Conservation (phyloP, 306 rosid genomes). For the Dryas alaskensis region DNA sequence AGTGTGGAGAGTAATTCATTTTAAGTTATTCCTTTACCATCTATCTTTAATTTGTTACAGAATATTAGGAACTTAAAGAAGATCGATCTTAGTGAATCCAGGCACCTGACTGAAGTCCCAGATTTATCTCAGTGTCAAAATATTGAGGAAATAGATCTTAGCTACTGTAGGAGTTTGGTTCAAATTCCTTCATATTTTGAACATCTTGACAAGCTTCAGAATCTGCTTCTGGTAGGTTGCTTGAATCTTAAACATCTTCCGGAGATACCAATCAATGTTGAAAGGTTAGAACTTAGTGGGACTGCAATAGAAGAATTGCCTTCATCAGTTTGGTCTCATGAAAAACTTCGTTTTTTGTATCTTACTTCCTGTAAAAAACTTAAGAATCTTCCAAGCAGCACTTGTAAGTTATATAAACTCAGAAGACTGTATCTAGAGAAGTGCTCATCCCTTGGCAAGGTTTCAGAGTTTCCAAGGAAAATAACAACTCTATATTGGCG, state of each 20-base stretch:
- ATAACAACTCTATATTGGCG: neutral
- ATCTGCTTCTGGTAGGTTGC: neutral
- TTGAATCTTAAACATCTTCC: neutral
- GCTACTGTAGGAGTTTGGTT: neutral
- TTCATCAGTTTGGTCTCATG: slow-evolving; percentile 1
- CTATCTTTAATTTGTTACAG: neutral
- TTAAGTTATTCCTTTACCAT: neutral
- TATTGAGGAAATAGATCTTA: neutral
- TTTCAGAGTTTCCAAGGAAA: neutral
- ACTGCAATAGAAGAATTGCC: slow-evolving; percentile 4
- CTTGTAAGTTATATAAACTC: neutral
- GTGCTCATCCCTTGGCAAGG: neutral
- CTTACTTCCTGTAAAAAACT: neutral
- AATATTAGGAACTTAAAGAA: neutral
- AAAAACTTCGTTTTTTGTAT: neutral
- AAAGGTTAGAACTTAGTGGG: neutral
- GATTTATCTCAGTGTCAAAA: neutral
- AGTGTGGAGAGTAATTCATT: neutral
- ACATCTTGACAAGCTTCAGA: neutral
- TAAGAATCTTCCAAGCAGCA: slow-evolving; percentile 2
- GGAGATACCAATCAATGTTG: neutral
- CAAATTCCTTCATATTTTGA: neutral
- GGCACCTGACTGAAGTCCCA: neutral
- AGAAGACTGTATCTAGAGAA: neutral
- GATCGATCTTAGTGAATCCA: neutral